Evolutionary conservation across 2,329 filamentous ascomycete species (phyloP).

Genomic region (Fusarium xyrophilum): DNA sequence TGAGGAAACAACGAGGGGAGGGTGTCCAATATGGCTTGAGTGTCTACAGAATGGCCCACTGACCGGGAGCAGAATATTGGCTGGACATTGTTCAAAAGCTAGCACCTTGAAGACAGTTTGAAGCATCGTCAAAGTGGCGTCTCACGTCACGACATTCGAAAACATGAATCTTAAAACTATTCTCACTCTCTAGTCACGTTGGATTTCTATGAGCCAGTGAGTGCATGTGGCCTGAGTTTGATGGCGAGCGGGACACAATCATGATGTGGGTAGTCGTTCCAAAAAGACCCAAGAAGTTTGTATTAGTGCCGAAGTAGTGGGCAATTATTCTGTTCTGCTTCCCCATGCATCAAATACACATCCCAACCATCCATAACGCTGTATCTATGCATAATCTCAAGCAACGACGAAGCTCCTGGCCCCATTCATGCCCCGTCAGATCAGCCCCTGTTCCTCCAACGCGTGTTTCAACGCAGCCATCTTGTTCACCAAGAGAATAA

Average conservation of each 20-base stretch:
- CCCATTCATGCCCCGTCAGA: not conserved
- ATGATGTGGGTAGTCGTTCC: not conserved
- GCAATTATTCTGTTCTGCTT: not conserved
- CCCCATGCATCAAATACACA: not conserved
- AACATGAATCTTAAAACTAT: not conserved
- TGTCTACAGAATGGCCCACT: not conserved
- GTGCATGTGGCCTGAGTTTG: accelerated
- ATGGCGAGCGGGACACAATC: too few species aligned
- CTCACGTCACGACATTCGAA: not conserved
- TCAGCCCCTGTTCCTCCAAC: not conserved
- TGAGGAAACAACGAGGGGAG: not conserved
- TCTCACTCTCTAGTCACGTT: not conserved
- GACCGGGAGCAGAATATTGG: not conserved
- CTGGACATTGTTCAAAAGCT: not conserved
- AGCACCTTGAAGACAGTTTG: not conserved
- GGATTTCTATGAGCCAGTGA: not conserved
- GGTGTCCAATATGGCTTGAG: not conserved
- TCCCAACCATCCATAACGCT: too few species aligned
- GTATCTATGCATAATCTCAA: not conserved
- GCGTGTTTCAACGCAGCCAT: not conserved
- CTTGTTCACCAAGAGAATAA: not conserved
- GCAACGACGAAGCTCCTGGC: not conserved
- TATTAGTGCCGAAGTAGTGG: not conserved
- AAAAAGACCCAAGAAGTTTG: not conserved
- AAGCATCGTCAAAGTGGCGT: not conserved